Conservation (phyloP, 768 basidiomycete species). For the Phylloporus rhodoxanthus region DNA sequence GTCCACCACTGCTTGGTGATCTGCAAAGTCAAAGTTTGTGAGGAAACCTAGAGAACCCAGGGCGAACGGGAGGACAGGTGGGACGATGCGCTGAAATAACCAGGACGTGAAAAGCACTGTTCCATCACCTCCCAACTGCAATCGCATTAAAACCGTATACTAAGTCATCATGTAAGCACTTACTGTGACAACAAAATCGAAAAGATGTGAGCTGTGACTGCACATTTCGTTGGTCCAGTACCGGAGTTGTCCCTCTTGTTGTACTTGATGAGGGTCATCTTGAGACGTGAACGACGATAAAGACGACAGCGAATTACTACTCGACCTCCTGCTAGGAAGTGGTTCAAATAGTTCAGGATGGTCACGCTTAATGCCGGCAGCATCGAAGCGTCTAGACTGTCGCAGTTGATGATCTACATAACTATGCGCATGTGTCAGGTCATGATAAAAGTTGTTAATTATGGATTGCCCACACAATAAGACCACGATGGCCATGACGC, state of each 20-base stretch:
- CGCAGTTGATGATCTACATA: conserved; percentile 94
- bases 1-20: conserved; percentile 82
- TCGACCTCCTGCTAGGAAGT: conserved; percentile 66
- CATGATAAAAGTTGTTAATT: conserved; percentile 4
- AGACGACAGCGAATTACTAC: conserved; percentile 55
- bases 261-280: conserved; percentile 30
- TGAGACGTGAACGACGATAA: conserved; percentile 39
- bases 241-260: conserved; percentile 83
- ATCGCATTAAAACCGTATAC: conserved; percentile 8
- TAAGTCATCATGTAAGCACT: conserved; percentile 25
- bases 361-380: conserved; percentile 77
- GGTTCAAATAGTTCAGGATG: conserved; percentile 86
- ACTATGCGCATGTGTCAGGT: conserved; percentile 35
- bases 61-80: conserved; percentile 96
- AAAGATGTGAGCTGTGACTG: conserved; percentile 79
- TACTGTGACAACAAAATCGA: conserved; percentile 97
- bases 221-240: conserved; percentile 99
- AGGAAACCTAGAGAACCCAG: conserved; percentile 96
- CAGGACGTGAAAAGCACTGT: conserved; percentile 98
- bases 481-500: conserved; percentile 62
- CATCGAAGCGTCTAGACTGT: conserved; percentile 89
- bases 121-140: conserved; percentile 93
- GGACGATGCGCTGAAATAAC: conserved; percentile 97
- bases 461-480: conserved; percentile 68
- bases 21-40: conserved; percentile 90